A percentile compares a stretch with the other conserved stretches of the same genome.
Evolutionary conservation across 2,329 filamentous ascomycete species (phyloP).

Genomic region (Epichloe hybrida): DNA sequence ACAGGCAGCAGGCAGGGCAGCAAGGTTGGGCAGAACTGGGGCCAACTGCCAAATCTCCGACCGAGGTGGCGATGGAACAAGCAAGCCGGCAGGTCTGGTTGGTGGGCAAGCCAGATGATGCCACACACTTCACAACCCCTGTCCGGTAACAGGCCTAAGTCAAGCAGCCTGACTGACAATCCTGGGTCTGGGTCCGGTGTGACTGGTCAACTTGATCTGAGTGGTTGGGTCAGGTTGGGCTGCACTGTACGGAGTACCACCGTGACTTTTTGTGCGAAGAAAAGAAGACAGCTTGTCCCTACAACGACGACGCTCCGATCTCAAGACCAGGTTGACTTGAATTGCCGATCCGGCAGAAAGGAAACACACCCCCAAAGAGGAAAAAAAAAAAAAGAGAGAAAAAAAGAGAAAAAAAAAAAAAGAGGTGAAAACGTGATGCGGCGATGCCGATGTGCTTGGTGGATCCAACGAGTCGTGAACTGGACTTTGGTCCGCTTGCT

Average conservation of each 20-base stretch:
- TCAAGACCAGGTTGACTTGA: background rate
- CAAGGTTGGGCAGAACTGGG: background rate
- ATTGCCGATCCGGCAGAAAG: background rate
- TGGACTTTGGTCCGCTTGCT: too few species aligned
- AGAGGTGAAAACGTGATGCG: too few species aligned
- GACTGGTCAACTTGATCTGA: background rate
- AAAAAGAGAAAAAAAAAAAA: background rate
- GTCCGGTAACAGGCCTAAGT: background rate
- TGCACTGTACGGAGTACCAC: background rate
- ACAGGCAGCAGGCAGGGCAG: background rate
- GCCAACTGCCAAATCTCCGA: background rate
- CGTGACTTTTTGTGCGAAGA: background rate
- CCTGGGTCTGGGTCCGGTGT: background rate
- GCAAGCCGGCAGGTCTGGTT: background rate
- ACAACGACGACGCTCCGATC: too few species aligned
- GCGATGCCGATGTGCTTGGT: background rate
- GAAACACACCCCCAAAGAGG: background rate
- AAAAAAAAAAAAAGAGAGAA: background rate
- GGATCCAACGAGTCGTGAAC: background rate
- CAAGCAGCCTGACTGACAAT: background rate
- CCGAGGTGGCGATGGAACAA: background rate
- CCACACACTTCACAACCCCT: background rate
- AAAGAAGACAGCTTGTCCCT: too few species aligned
- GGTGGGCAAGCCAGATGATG: background rate
- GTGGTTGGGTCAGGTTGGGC: slow-evolving; percentile 1